phyloP scores from a whole-genome alignment of 2,329 filamentous ascomycete genomes.

The Thyridium curvatum region DNA sequence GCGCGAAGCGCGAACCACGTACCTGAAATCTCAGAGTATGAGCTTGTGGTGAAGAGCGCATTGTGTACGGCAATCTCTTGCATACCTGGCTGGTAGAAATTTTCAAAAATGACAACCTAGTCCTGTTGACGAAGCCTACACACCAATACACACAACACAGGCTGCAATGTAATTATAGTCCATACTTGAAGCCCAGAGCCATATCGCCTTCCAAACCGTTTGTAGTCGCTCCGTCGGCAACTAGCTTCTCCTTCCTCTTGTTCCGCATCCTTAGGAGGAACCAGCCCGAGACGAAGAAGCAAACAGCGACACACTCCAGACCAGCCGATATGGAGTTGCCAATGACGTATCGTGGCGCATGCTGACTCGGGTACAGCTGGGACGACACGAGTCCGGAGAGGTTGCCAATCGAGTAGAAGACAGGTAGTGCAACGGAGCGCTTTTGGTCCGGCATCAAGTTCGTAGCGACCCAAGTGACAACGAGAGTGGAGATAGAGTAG shows the following conservation, averaged over 20 bases:
- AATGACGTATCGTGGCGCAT: constrained; percentile 6
- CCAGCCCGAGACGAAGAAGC: constrained; percentile 13
- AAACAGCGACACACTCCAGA: not conserved
- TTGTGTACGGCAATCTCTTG: constrained; percentile 31
- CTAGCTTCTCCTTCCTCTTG: constrained; percentile 17
- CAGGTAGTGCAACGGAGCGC: constrained; percentile 4
- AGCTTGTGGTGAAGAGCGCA: constrained; percentile 14
- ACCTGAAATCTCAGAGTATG: constrained; percentile 12
- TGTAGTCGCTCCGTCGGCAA: constrained; percentile 17
- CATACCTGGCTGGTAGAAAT: no score
- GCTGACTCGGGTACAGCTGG: constrained; percentile 6
- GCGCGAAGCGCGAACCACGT: no score
- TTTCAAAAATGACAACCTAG: no score
- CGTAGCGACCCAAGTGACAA: constrained; percentile 5
- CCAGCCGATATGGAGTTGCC: constrained; percentile 6
- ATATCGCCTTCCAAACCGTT: constrained; percentile 18
- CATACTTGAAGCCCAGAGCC: constrained; percentile 16
- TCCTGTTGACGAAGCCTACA: constrained; percentile 43
- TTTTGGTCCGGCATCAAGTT: constrained; percentile 7
- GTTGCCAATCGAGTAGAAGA: constrained; percentile 7
- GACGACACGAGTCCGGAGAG: constrained; percentile 4
- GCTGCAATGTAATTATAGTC: constrained; percentile 24
- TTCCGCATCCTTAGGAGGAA: constrained; percentile 18
- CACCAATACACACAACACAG: no score
- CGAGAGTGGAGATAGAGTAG: constrained; percentile 4